Percentiles rank a stretch among this genome's conserved stretches.
These are phyloP conservation scores for Auxenochlorella pyrenoidosa DNA, from an alignment of 139 green algal genomes.

Conservation along the genomic window DNA sequence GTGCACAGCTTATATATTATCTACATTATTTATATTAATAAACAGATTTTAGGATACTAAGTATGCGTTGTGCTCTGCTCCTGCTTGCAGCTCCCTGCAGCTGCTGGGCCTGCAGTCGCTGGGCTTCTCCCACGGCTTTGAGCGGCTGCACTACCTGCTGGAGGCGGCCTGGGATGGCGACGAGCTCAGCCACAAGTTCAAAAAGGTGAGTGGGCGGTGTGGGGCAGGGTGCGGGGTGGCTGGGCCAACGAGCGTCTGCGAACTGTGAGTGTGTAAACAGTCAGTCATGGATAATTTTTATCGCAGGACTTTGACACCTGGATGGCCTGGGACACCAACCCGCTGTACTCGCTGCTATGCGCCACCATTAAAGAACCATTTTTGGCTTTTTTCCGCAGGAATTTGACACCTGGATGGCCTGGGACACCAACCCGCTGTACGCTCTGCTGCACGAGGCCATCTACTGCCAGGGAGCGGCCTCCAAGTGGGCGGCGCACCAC, in stretches of 20 bases:
- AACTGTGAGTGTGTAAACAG: no score
- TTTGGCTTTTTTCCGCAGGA: background rate
- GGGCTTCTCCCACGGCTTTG: conserved; percentile 81
- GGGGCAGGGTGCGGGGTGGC: background rate
- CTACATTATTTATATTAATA: no score
- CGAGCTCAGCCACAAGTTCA: conserved; percentile 80
- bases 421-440: conserved; percentile 96
- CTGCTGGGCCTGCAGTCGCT: conserved; percentile 72
- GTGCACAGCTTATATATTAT: no score
- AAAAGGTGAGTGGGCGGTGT: conserved; percentile 58
- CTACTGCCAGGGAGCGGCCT: conserved; percentile 85
- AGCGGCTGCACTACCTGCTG: conserved; percentile 89
- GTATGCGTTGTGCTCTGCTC: no score
- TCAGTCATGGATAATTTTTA: no score
- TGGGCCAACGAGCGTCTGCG: no score
- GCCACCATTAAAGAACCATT: no score
- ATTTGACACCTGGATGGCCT: conserved; percentile 46
- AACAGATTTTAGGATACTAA: no score
- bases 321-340: conserved; percentile 89
- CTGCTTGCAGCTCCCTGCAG: conserved; percentile 71
- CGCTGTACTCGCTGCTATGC: conserved; percentile 94
- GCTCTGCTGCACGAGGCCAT: conserved; percentile 96
- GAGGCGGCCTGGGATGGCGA: conserved; percentile 80
- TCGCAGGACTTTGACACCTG: conserved; percentile 10
- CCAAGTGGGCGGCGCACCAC: conserved; percentile 77